Evolutionary conservation across 306 rosid genomes (phyloP), one percentile per base, ranked within the genome.

Genomic region (Rubus idaeus): DNA sequence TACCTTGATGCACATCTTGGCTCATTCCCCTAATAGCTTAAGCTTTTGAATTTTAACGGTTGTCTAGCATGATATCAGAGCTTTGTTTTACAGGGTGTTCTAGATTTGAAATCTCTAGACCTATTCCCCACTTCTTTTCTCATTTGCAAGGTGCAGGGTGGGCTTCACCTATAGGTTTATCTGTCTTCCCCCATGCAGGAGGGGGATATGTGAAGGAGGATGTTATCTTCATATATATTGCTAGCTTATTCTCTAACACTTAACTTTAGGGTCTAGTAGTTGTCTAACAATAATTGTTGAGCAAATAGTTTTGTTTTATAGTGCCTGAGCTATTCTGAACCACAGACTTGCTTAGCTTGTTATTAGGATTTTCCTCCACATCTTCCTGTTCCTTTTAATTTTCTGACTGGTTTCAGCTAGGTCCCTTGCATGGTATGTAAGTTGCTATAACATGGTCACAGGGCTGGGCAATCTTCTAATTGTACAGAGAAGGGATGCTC

Each of bases 401-500:
- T 60, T 51, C 50, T 63, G 3, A 63, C 20, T 30, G 10, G 11
- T 30, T 5, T 37, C 18, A 75, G 52, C 16, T 21, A 49, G 65
- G 44, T 23, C 12, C 23, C 21, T 61, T 23, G 53, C 10, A 6
- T n/a, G 30, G 14, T 16, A 51, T 67, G 39, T 55, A 23, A 52
- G 46, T 9, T 57, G 23, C 21, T 44, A 26, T 42, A 52, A 8
- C 30, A 68, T 68, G 42, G 58, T 68, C 58, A 45, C 4, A 41
- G 23, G 65, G 53, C 74, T 20, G 50, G 68, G 30, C 30, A 26
- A 58, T 1, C 46, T 74, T 26, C 17, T 74, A 57, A 21, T 5
- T 58, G 6, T 44, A 58, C 69, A 61, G 42, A 74, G 37, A 45
- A 68, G 70, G 44, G 56, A 26, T 21, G 63, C 26, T 66, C 30